Base-by-base conservation (phyloP, 2,329 filamentous ascomycete genomes). In the Aureobasidium sp. region DNA sequence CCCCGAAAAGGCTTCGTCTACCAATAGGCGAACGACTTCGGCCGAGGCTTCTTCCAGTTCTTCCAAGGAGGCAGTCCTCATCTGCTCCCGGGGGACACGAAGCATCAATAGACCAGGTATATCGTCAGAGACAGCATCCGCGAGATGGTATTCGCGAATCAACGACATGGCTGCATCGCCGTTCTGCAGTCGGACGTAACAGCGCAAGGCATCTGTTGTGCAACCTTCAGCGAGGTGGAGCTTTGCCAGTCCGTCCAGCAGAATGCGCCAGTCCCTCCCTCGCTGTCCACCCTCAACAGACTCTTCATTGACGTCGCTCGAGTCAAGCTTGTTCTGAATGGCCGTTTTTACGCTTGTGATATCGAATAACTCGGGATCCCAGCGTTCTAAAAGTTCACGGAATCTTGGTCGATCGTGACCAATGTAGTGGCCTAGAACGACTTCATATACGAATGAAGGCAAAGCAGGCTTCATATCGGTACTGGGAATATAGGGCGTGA, bases 171-270 rank as follows among this genome's bases (percentile, higher is more conserved):
- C 90, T 10, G 89, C 87, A 70, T 97, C 91, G 0, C 91, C 92
- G 75, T 99, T 91, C 70, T 97, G 91, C 3, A 97, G 82, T 65
- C 84, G 86, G 70, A 99, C 95, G 71, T 95, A 96, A 73, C 88
- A 94, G 69, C 85, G 87, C 48, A 99, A 78, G 1, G 95, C 93
- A 70, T 97, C 91, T 61, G 89, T 83, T 65, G 90, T 86, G 61
- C 89, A 86, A 0, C 90, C 90, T 66, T 87, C 88, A 8, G 89
- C 89, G 61, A 97, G 84, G 70, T 93, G 90, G 16, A 99, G 79
- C 69, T 87, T 91, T 0, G 91, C 93, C 39, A 99, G 79, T 63
- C 89, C 86, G 70, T 92, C 90, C 77, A 91, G 86, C n/a, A 99
- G 82, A 63, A 95, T 89, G 29, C 85, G 85, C 93, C 93, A 97